phyloP scores from a whole-genome alignment of 371 early-diverging fungal species.

The Lichtheimia corymbifera region DNA sequence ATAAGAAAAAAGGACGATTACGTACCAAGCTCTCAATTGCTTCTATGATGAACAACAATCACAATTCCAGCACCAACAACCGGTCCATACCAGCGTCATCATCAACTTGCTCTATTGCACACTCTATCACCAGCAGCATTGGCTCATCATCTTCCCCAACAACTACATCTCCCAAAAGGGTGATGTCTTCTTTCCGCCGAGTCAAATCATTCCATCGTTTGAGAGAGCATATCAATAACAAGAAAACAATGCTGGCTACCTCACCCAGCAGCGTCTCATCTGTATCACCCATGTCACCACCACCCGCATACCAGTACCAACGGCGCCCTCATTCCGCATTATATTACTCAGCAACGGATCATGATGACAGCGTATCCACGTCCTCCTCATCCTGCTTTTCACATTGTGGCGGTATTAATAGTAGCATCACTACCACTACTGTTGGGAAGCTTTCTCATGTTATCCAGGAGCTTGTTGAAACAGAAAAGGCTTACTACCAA shows the following conservation, averaged over 20 bases:
- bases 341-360: neutral
- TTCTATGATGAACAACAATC: slow-evolving; percentile 2
- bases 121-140: slow-evolving; percentile 6
- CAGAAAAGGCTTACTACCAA: slow-evolving; percentile 63
- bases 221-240: neutral
- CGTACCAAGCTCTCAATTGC: slow-evolving; percentile 4
- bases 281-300: neutral
- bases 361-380: neutral
- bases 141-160: slow-evolving; percentile 5
- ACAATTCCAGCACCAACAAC: neutral
- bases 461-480: slow-evolving; percentile 66
- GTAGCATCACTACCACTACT: neutral
- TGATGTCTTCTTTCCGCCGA: slow-evolving; percentile 8
- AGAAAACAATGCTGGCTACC: neutral
- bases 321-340: neutral
- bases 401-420: no score
- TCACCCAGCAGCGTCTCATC: neutral
- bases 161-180: neutral
- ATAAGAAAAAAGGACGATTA: neutral
- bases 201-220: slow-evolving; percentile 12
- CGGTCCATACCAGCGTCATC: neutral
- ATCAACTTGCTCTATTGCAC: neutral
- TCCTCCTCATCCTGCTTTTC: no score
- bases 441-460: slow-evolving; percentile 23
- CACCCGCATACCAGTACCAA: no score